phyloP scores from a whole-genome alignment of 2,329 filamentous ascomycete species.

The Grosmannia clavigera region DNA sequence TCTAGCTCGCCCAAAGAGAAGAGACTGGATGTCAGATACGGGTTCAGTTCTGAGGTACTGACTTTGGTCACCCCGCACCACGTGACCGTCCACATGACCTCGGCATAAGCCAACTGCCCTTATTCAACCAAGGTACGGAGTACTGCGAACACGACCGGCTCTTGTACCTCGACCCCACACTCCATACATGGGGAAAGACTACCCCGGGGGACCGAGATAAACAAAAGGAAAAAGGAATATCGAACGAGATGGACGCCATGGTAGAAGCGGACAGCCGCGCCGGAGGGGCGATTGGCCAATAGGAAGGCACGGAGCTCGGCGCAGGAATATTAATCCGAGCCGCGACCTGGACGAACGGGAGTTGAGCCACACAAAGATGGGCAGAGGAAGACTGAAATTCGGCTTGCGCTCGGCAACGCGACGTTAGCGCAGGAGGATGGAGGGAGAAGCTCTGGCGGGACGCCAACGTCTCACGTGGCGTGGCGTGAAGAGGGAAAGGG shows the following conservation, averaged over 20 bases:
- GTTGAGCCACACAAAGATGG: not conserved
- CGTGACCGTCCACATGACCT: not conserved
- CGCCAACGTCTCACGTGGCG: not conserved
- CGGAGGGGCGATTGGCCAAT: not conserved
- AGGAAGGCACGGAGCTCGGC: not conserved
- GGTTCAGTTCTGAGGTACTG: no score
- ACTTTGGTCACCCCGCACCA: not conserved
- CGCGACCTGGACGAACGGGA: slow-evolving; percentile 1
- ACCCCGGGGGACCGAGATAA: not conserved
- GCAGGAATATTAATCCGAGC: not conserved
- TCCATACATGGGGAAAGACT: not conserved
- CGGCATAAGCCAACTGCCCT: not conserved
- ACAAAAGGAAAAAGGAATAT: not conserved
- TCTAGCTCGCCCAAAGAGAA: no score
- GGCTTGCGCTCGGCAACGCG: not conserved
- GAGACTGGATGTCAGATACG: no score
- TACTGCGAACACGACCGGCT: not conserved
- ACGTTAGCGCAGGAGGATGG: not conserved
- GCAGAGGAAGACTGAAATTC: not conserved
- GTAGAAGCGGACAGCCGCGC: not conserved
- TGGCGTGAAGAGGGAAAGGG: not conserved
- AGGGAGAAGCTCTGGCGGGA: no score
- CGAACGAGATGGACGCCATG: not conserved
- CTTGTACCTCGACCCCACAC: not conserved
- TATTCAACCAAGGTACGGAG: not conserved